Conservation (phyloP, 352 stramenopile genomes). For the Phytophthora vignae region DNA sequence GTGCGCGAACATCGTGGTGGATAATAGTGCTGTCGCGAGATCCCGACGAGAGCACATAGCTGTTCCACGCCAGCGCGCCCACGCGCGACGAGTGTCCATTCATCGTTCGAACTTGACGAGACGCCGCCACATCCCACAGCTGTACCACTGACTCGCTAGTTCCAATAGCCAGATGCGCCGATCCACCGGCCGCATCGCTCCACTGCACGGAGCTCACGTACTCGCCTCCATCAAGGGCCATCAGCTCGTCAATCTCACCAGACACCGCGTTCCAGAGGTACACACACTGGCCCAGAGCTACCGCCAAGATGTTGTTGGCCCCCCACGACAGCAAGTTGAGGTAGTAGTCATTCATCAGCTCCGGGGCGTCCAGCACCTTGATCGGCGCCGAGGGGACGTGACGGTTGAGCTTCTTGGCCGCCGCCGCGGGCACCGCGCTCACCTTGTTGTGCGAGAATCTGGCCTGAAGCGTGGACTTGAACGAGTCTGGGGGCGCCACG, state of each 20-base stretch:
- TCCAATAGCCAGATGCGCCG: constrained; percentile 93
- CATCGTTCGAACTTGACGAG: constrained; percentile 93
- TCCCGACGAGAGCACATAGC: constrained; percentile 92
- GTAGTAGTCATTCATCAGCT: constrained; percentile 99
- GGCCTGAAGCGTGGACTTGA: constrained; percentile 94
- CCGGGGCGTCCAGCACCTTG: constrained; percentile 97
- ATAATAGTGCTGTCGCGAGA: constrained; percentile 96
- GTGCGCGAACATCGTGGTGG: constrained; percentile 75
- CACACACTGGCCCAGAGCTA: constrained; percentile 97
- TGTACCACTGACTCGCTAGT: constrained; percentile 95
- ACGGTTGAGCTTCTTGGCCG: constrained; percentile 90
- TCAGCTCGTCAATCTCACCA: constrained; percentile 96
- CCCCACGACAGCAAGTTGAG: constrained; percentile 99
- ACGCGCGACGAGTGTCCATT: constrained; percentile 95
- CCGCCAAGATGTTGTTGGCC: constrained; percentile 96
- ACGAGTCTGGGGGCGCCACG: constrained; percentile 92
- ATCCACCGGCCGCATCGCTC: constrained; percentile 87
- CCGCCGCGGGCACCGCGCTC: constrained; percentile 65
- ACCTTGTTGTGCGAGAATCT: constrained; percentile 97
- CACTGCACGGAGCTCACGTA: constrained; percentile 98
- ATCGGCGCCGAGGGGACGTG: constrained; percentile 97
- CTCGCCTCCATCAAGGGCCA: constrained; percentile 88
- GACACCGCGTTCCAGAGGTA: constrained; percentile 99
- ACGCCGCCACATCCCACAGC: constrained; percentile 96
- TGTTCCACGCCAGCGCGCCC: constrained; percentile 97